Base-by-base conservation (phyloP, 495 filamentous ascomycete genomes). In the Lasiosphaeria miniovina region DNA sequence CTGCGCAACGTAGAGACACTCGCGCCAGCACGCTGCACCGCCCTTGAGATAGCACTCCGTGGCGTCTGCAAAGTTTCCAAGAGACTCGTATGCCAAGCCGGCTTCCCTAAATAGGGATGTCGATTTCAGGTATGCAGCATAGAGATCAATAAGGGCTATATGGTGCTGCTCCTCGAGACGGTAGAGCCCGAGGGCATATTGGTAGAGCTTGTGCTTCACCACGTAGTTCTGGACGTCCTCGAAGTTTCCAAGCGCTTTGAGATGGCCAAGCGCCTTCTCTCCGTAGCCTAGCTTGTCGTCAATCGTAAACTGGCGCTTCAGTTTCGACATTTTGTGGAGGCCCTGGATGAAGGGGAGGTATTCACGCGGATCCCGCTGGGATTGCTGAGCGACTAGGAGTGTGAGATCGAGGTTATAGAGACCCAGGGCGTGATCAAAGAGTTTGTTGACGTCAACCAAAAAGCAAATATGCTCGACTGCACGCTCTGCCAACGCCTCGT, bases 401-500 rank as follows among this genome's bases (percentile, higher is more conserved):
- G 92, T 88, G 38, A 98, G 84, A 40, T 96, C 93, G 4, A 98
- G 82, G 66, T 96, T 84, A 68, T 98, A 97, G 3, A 98, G 75
- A 31, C 93, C 93, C 14, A 98, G 78, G 6, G 94, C 89, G 58
- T 90, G 87, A 59, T 96, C 90, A 67, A 94, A 98, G n/a, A 98
- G 83, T 54, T 84, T 85, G 68, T 96, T 94, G 17, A 94, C 87
- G 74, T 98, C 94, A 0, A 91, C 90, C 46, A 98, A 79, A 76
- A 97, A 98, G 78, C 91, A 97, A 62, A 98, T 96, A 64, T 98
- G 94, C 68, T 95, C 91, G 41, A 96, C 87, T 1, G 93, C 91
- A 69, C 86, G 84, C 62, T 97, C 90, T 4, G 88, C 87, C 61
- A 91, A 77, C 14, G 86, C 77, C 36, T 87, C 74, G 36, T 86